These are phyloP conservation scores for Candida nemodendra DNA, from an alignment of 805 yeast genomes.

Conservation along the genomic window DNA sequence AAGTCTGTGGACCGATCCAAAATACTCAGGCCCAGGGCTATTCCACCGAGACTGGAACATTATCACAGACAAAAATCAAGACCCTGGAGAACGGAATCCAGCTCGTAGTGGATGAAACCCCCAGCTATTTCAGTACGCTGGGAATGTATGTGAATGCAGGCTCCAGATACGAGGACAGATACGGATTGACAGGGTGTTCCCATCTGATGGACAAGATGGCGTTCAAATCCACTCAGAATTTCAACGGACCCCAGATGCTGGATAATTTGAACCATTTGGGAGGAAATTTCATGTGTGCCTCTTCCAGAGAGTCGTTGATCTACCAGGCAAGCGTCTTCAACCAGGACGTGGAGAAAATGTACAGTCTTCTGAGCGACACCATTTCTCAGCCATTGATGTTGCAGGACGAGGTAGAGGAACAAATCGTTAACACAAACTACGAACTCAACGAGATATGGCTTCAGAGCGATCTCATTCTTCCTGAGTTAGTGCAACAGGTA, in stretches of 20 bases:
- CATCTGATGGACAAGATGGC: slow-evolving; percentile 87
- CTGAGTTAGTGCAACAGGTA: slow-evolving; percentile 84
- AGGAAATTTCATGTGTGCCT: slow-evolving; percentile 91
- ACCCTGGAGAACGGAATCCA: slow-evolving; percentile 73
- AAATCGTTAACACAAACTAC: slow-evolving; percentile 68
- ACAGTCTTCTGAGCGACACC: slow-evolving; percentile 72
- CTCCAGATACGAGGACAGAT: slow-evolving; percentile 69
- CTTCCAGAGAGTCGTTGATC: slow-evolving; percentile 86
- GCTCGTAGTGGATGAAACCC: slow-evolving; percentile 79
- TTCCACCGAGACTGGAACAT: slow-evolving; percentile 2
- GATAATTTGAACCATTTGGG: slow-evolving; percentile 77
- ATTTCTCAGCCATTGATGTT: slow-evolving; percentile 68
- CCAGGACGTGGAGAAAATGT: slow-evolving; percentile 76
- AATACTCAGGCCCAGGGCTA: not conserved
- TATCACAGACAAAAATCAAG: slow-evolving; percentile 23
- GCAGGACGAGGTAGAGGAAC: slow-evolving; percentile 70
- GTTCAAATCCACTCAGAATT: slow-evolving; percentile 64
- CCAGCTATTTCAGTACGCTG: slow-evolving; percentile 88
- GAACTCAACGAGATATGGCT: slow-evolving; percentile 81
- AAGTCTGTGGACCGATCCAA: not conserved
- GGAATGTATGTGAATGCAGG: slow-evolving; percentile 93
- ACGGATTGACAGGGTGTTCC: slow-evolving; percentile 64
- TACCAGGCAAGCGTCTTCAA: slow-evolving; percentile 96
- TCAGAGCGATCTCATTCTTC: slow-evolving; percentile 81
- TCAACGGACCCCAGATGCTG: slow-evolving; percentile 67